phyloP scores from a whole-genome alignment of 352 stramenopile species.

The Phytophthora pinifolia region DNA sequence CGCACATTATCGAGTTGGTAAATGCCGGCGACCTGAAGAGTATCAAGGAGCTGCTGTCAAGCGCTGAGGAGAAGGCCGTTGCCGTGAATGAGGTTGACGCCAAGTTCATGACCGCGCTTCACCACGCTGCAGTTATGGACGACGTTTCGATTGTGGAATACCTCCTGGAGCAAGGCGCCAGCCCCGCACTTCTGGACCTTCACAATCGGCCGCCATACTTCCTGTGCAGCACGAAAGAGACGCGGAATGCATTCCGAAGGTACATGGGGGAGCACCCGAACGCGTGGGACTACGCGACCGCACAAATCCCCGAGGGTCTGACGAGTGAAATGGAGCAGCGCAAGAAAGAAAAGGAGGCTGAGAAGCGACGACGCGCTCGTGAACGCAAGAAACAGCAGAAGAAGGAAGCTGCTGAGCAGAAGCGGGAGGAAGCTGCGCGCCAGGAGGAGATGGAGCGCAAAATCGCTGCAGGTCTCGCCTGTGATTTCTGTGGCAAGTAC shows the following conservation, averaged over 20 bases:
- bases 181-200: constrained; percentile 84
- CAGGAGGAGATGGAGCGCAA: constrained; percentile 71
- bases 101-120: constrained; percentile 77
- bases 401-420: constrained; percentile 63
- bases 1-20: constrained; percentile 46
- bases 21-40: constrained; percentile 33
- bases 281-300: constrained; percentile 68
- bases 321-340: constrained; percentile 85
- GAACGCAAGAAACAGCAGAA: constrained; percentile 93
- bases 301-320: constrained; percentile 73
- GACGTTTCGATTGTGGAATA: constrained; percentile 52
- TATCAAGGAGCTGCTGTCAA: constrained; percentile 46
- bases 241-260: constrained; percentile 90
- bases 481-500: constrained; percentile 79
- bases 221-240: constrained; percentile 85
- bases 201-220: constrained; percentile 89
- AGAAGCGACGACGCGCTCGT: constrained; percentile 85
- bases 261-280: constrained; percentile 85
- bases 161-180: constrained; percentile 80
- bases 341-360: constrained; percentile 84
- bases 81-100: constrained; percentile 61
- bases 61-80: constrained; percentile 14
- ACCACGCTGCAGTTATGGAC: constrained; percentile 63
- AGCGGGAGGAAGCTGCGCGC: constrained; percentile 65
- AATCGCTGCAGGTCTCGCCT: constrained; percentile 73